Evolutionary conservation across 352 stramenopile species (phyloP), one percentile per base, ranked within the genome.

Genomic region (Phytophthora kernoviae): DNA sequence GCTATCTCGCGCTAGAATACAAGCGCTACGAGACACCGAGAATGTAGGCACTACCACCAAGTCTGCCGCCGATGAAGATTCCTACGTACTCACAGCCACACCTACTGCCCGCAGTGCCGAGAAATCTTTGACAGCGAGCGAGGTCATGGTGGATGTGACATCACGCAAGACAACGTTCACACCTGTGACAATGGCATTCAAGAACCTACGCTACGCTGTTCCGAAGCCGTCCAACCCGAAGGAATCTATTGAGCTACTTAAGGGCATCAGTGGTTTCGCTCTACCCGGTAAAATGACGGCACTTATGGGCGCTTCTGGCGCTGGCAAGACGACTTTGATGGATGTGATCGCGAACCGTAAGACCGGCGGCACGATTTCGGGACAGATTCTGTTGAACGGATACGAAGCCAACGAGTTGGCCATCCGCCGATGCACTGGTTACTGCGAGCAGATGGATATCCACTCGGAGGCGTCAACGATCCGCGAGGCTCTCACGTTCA

Each of bases 271-370:
- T 20, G 56, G 56, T 7, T 50, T 64, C 47, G 56, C 56, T 41
- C 47, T 64, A 5, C 56, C 44, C 10, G 58, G 49, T 11, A 66
- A 59, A 37, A 66, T 66, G 58, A 66, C 58, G 11, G 58, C 58
- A 12, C 58, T 66, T 5, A 96, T 96, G 83, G 89, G 88, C 15
- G 81, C 65, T 17, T 83, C 58, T 50, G 84, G 79, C 24, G 82
- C 83, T 21, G 83, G 82, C 20, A 93, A 81, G 52, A 30, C 84
- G 10, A 97, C 91, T 4, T 68, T 98, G 15, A 88, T 96, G 54
- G 90, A 98, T 70, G 88, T 97, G 6, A 90, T 98, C 40, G 86
- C 90, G 1, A 60, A 91, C 26, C 71, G 91, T 40, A 98, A 98
- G 65, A 88, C 73, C 17, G 79, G 75, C 24, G 34, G 47, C 18